Evolutionary conservation across 129 eudicot species (phyloP).

Genomic region (Lactuca sativa): DNA sequence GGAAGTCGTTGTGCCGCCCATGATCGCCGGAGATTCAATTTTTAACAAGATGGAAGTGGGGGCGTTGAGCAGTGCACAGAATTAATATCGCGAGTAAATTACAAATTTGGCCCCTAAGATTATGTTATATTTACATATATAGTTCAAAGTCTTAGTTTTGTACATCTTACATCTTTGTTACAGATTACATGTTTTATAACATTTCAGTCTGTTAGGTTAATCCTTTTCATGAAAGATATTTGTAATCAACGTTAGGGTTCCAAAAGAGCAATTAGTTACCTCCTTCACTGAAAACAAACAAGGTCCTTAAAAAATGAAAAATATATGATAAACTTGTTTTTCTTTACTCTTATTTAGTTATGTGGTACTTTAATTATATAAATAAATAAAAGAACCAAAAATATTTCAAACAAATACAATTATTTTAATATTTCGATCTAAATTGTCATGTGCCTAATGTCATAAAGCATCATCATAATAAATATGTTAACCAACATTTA

Average conservation of each 20-base stretch:
- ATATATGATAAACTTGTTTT: no score
- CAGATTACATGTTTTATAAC: not conserved
- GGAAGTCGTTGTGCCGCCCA: constrained; percentile 36
- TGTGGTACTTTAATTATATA: no score
- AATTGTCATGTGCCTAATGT: not conserved
- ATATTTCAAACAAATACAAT: not conserved
- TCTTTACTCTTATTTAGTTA: no score
- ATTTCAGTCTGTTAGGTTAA: not conserved
- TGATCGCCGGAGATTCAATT: constrained; percentile 25
- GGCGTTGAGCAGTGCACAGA: constrained; percentile 11
- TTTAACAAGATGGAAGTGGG: constrained; percentile 12
- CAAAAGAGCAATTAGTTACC: not conserved
- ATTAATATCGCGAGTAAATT: not conserved
- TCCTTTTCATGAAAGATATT: not conserved
- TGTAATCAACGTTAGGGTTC: not conserved
- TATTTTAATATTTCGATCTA: no score
- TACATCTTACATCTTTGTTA: not conserved
- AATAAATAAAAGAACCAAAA: not conserved
- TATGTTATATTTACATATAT: not conserved
- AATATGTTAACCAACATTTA: not conserved
- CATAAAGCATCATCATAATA: not conserved
- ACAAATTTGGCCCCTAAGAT: not conserved
- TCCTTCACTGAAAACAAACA: no score
- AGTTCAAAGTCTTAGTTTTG: not conserved
- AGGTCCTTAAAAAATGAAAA: no score